A percentile compares a stretch with the other conserved stretches of the same genome.
Evolutionary conservation across 768 basidiomycete genomes (phyloP).

Genomic region (Leccinellum luteum): DNA sequence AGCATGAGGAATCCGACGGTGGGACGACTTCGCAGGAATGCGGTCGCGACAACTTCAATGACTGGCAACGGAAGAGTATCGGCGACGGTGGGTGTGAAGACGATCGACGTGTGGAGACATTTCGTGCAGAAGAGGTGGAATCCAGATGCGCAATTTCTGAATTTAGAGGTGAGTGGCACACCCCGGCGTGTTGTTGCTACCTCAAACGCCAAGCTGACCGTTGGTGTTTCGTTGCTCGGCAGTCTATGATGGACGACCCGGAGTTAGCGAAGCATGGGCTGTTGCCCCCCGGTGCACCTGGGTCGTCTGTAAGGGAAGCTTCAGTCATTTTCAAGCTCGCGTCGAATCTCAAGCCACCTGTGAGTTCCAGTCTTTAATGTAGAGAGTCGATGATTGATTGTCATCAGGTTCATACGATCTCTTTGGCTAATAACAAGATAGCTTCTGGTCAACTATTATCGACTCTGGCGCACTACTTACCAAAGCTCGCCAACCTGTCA

Average conservation of each 20-base stretch:
- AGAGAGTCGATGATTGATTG: background rate
- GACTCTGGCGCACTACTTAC: conserved; percentile 69
- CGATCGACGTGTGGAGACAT: conserved; percentile 70
- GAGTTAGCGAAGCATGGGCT: conserved; percentile 71
- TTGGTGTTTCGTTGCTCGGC: conserved; percentile 11
- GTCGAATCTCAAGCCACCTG: conserved; percentile 70
- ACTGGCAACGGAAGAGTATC: conserved; percentile 10
- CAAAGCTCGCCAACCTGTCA: conserved; percentile 76
- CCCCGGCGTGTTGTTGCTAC: background rate
- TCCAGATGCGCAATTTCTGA: conserved; percentile 63
- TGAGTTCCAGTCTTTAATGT: conserved; percentile 29
- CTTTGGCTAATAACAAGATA: conserved; percentile 79
- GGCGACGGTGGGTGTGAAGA: conserved; percentile 32
- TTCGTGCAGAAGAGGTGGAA: conserved; percentile 75
- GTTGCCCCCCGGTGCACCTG: conserved; percentile 63
- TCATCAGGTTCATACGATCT: conserved; percentile 70
- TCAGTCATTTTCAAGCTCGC: conserved; percentile 90
- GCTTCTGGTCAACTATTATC: conserved; percentile 55
- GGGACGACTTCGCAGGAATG: conserved; percentile 61
- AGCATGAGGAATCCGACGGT: conserved; percentile 40
- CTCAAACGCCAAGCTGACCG: too few relatives aligned
- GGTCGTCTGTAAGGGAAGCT: conserved; percentile 62
- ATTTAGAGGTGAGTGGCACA: conserved; percentile 67
- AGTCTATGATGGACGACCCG: conserved; percentile 81
- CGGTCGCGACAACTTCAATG: conserved; percentile 34